A percentile compares a stretch with the other conserved stretches of the same genome.
Conservation (phyloP, 106 monocot species). For the Dioscorea dumetorum region DNA sequence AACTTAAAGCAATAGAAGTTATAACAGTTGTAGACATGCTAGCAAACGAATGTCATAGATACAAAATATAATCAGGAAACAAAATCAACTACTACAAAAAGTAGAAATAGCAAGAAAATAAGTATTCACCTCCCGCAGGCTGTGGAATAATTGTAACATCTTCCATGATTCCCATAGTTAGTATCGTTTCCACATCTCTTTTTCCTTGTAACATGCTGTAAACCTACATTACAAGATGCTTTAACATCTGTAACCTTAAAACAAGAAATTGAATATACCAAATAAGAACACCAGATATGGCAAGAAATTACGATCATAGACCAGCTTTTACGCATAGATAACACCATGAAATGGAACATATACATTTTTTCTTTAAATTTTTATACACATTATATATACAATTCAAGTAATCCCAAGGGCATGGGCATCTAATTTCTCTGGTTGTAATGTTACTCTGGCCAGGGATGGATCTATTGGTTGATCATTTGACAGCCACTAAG, state of each 20-base stretch:
- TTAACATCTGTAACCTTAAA: neutral
- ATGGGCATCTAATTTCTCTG: too few species aligned
- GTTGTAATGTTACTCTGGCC: too few species aligned
- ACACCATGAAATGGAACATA: too few species aligned
- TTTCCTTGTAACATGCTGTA: constrained; percentile 87
- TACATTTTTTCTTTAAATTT: too few species aligned
- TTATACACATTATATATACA: too few species aligned
- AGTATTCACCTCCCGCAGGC: constrained; percentile 57
- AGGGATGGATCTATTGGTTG: too few species aligned
- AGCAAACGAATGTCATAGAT: neutral
- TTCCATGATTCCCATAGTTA: constrained; percentile 99
- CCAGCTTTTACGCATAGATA: too few species aligned
- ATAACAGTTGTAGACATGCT: neutral
- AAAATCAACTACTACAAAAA: neutral
- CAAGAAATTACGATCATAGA: too few species aligned
- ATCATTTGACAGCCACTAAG: too few species aligned
- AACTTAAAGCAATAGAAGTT: neutral
- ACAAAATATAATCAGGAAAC: neutral
- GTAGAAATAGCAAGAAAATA: neutral
- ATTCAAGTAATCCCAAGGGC: too few species aligned
- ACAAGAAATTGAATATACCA: neutral
- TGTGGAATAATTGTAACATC: constrained; percentile 98
- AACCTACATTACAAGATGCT: constrained; percentile 31
- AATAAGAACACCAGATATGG: too few species aligned
- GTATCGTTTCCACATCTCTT: constrained; percentile 90